Conservation (phyloP, 1,284 basidiomycete genomes). For the Caloboletus inedulis region DNA sequence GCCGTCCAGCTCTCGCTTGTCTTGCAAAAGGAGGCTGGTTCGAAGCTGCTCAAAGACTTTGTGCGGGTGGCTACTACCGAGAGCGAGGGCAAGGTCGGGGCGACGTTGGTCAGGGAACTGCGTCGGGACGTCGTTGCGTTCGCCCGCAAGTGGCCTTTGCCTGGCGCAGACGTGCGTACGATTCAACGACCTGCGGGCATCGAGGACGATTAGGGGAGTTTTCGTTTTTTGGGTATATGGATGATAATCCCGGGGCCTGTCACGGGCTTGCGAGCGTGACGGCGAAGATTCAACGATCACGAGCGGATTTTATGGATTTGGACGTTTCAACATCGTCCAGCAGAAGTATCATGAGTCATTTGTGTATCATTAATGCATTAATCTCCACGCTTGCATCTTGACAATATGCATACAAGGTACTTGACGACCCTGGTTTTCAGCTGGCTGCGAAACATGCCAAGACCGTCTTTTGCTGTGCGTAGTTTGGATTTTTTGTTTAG, state of each 20-base stretch:
- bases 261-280: not conserved
- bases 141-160: conserved; percentile 87
- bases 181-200: conserved; percentile 66
- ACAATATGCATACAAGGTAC: not conserved
- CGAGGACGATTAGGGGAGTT: conserved; percentile 37
- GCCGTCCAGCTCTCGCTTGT: conserved; percentile 83
- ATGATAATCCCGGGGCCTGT: conserved; percentile 3
- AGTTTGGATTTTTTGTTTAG: too few relatives aligned
- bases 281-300: conserved; percentile 34
- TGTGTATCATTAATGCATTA: conserved; percentile 6
- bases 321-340: conserved; percentile 31
- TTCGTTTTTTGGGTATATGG: not conserved
- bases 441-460: too few relatives aligned
- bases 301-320: conserved; percentile 19
- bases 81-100: conserved; percentile 70
- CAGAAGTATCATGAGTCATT: conserved; percentile 1
- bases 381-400: not conserved
- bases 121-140: conserved; percentile 76
- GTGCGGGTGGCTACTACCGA: conserved; percentile 76
- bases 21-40: conserved; percentile 92
- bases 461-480: too few relatives aligned
- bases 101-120: conserved; percentile 68
- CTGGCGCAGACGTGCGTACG: conserved; percentile 76
- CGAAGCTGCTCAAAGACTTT: conserved; percentile 96
- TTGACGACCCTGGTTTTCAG: not conserved